Base-by-base conservation (phyloP, 1,284 basidiomycete genomes). In the Peniophora sp. region DNA sequence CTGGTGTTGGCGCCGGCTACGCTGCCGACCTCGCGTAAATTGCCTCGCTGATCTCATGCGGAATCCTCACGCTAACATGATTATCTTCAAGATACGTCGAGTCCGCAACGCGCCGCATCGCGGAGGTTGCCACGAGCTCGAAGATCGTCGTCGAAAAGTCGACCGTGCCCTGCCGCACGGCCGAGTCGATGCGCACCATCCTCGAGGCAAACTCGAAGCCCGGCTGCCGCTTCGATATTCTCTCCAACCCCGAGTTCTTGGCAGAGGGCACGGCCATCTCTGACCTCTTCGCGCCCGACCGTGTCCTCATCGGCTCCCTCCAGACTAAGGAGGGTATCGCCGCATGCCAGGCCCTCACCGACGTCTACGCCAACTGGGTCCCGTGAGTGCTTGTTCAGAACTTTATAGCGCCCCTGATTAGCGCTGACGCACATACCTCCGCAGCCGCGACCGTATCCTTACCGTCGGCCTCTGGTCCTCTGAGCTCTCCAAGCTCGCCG, bases 141-240 rank as follows among this genome's bases (percentile, higher is more conserved):
- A 99, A 99, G 78, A 99, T 99, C 63, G 96, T 99, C 57, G 95
- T 99, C 52, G 97, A 99, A 67, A 99, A 99, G 72, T 99, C 96
- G 17, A 99, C 96, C 2, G 96, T 99, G 24, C 96, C 96, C 35
- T 98, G 95, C 74, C 85, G 96, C 57, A 99, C 96, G 9, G 96
- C 96, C 54, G 92, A 97, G 68, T 96, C 94, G 23, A 99, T 99
- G 96, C 89, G 95, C 62, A 96, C 92, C 52, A 97, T 99, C 67
- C 85, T 99, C 56, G 95, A 98, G 70, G 92, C 96, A 60, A 99
- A 99, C 79, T 95, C 93, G 35, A 92, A 87, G 66, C 85, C 88
- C 50, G 85, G 85, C 57, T 88, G 88, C 70, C 83, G 82, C 54
- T 99, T 99, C 67, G 94, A 99, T 68, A 99, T 99, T 64, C 85